Percentiles rank a stretch among this genome's conserved stretches.
Evolutionary conservation across 2,329 filamentous ascomycete species (phyloP).

Genomic region (Talaromyces sp.): DNA sequence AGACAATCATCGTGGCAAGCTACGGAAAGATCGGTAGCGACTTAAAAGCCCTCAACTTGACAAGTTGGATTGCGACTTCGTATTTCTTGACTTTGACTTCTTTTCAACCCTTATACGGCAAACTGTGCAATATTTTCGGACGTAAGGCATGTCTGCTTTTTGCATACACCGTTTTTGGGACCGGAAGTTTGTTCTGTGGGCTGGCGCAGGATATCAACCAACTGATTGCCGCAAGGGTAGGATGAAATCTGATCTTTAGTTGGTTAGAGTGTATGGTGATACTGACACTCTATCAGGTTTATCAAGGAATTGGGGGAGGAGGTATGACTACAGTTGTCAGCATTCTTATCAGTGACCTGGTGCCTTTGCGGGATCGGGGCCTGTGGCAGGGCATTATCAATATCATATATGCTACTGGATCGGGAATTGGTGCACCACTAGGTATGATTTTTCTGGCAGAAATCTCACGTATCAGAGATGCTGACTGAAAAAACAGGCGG

Average conservation of each 20-base stretch:
- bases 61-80: conserved; percentile 74
- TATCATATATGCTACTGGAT: conserved; percentile 66
- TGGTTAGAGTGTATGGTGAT: conserved; percentile 56
- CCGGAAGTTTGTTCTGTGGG: conserved; percentile 61
- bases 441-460: conserved; percentile 35
- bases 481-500: conserved; percentile 41
- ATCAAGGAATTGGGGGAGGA: conserved; percentile 64
- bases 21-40: conserved; percentile 77
- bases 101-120: conserved; percentile 71
- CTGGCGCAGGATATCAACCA: conserved; percentile 61
- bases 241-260: conserved; percentile 37
- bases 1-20: conserved; percentile 75
- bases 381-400: conserved; percentile 73
- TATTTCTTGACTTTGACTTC: conserved; percentile 71
- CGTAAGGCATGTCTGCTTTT: conserved; percentile 64
- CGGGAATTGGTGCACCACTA: conserved; percentile 64
- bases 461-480: not conserved
- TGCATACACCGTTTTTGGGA: conserved; percentile 60
- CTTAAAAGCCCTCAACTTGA: conserved; percentile 73
- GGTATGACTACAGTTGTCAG: conserved; percentile 68
- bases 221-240: conserved; percentile 60
- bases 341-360: conserved; percentile 67
- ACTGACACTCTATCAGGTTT: conserved; percentile 36
- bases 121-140: conserved; percentile 36
- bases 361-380: conserved; percentile 65